phyloP scores from a whole-genome alignment of 495 filamentous ascomycete species.

The Penicillium fimorum region DNA sequence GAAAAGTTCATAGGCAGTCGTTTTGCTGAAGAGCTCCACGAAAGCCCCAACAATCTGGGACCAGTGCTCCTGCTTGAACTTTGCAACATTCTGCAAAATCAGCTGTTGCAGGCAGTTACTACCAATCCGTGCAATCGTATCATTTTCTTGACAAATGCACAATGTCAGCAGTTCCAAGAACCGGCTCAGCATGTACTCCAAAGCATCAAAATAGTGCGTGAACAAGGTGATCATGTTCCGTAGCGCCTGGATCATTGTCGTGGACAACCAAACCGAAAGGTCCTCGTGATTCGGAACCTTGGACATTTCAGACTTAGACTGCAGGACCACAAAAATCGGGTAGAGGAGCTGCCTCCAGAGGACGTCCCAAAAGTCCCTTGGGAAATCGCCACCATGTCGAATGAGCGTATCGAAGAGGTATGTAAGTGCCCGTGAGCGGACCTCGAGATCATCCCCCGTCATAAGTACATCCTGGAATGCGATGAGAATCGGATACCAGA shows the following conservation, averaged over 20 bases:
- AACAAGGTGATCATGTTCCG: slow-evolving; percentile 98
- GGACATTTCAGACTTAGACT: slow-evolving; percentile 91
- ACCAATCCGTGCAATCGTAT: slow-evolving; percentile 95
- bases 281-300: slow-evolving; percentile 93
- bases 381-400: slow-evolving; percentile 86
- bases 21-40: slow-evolving; percentile 90
- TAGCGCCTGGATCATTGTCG: slow-evolving; percentile 98
- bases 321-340: slow-evolving; percentile 96
- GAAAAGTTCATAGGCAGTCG: slow-evolving; percentile 92
- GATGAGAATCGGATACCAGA: slow-evolving; percentile 97
- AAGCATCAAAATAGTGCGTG: slow-evolving; percentile 92
- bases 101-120: slow-evolving; percentile 97
- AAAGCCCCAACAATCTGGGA: slow-evolving; percentile 90
- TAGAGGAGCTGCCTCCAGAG: slow-evolving; percentile 95
- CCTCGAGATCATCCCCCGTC: slow-evolving; percentile 98
- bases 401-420: slow-evolving; percentile 95
- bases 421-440: slow-evolving; percentile 81
- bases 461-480: slow-evolving; percentile 98
- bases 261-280: slow-evolving; percentile 97
- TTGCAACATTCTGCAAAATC: slow-evolving; percentile 91
- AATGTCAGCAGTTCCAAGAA: slow-evolving; percentile 90
- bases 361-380: slow-evolving; percentile 95
- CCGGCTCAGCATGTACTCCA: slow-evolving; percentile 95
- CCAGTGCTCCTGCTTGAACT: slow-evolving; percentile 87
- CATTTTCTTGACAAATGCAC: slow-evolving; percentile 98